These are phyloP conservation scores for Fusarium sp. DNA, from an alignment of 2,329 filamentous ascomycete species.

Conservation along the genomic window DNA sequence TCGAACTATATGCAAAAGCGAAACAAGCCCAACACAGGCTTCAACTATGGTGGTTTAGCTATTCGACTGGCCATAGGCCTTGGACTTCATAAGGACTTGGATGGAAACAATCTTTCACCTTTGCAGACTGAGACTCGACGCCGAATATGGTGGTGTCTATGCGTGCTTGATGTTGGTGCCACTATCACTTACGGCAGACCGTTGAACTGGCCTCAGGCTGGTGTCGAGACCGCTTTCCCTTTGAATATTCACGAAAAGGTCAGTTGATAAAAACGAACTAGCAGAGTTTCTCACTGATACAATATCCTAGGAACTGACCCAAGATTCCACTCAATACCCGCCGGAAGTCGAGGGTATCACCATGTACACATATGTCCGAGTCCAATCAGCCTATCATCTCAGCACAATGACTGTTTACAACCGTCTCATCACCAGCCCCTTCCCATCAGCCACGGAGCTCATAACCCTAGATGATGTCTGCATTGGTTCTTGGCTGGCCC, in stretches of 20 bases:
- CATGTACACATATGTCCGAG: slow-evolving; percentile 25
- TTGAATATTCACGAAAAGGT: slow-evolving; percentile 30
- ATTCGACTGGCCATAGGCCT: slow-evolving; percentile 15
- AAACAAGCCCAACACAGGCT: slow-evolving; percentile 29
- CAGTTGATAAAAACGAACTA: accelerated
- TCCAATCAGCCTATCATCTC: slow-evolving; percentile 33
- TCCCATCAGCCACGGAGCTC: slow-evolving; percentile 28
- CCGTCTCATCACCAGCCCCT: slow-evolving; percentile 34
- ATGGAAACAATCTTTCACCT: neutral
- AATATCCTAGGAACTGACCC: slow-evolving; percentile 2
- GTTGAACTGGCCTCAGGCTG: slow-evolving; percentile 28
- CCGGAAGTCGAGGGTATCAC: slow-evolving; percentile 29
- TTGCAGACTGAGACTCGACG: slow-evolving; percentile 29
- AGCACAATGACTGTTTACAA: slow-evolving; percentile 34
- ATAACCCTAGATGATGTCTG: slow-evolving; percentile 28
- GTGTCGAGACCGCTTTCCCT: slow-evolving; percentile 27
- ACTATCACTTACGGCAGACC: slow-evolving; percentile 30
- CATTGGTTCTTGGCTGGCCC: slow-evolving; percentile 31
- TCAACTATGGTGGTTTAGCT: slow-evolving; percentile 27
- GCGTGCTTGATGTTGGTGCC: slow-evolving; percentile 25
- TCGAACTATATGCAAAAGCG: slow-evolving; percentile 30
- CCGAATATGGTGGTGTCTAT: slow-evolving; percentile 32
- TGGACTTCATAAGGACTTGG: slow-evolving; percentile 30
- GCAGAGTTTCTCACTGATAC: neutral
- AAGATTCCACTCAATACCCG: slow-evolving; percentile 14